Conservation (phyloP, 2,329 filamentous ascomycete genomes). For the Neonectria coccinea region DNA sequence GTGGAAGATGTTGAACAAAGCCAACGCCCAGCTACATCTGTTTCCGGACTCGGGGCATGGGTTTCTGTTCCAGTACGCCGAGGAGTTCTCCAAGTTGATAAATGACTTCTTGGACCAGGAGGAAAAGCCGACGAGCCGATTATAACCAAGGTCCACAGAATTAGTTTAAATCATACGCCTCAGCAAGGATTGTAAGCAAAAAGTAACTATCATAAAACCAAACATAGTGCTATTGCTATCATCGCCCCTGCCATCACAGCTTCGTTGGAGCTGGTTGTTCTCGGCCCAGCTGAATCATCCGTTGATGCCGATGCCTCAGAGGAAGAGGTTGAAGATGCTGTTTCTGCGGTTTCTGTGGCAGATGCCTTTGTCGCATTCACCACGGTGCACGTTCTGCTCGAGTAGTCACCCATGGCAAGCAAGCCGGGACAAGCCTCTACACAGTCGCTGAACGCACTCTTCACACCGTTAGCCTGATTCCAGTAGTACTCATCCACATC, state of each 20-base stretch:
- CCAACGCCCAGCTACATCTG: conserved; percentile 49
- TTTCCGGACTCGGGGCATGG: conserved; percentile 53
- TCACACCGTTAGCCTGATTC: background rate
- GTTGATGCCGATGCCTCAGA: background rate
- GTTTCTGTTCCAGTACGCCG: conserved; percentile 51
- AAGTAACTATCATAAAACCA: background rate
- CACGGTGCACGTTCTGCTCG: conserved; percentile 6
- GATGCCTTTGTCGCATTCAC: conserved; percentile 8
- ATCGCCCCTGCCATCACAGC: too few relatives aligned
- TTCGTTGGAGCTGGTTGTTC: background rate
- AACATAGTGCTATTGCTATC: background rate
- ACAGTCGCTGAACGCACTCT: conserved; percentile 2
- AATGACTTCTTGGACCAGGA: conserved; percentile 48
- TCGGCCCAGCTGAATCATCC: background rate
- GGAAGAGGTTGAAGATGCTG: background rate
- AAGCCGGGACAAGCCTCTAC: conserved; percentile 11
- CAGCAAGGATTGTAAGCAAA: background rate
- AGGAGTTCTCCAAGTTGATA: conserved; percentile 48
- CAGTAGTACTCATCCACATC: conserved; percentile 3
- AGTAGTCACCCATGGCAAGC: background rate
- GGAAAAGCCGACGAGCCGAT: conserved; percentile 28
- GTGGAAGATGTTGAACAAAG: conserved; percentile 51
- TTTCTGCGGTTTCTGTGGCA: background rate
- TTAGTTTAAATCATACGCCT: background rate
- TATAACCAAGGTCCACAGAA: conserved; percentile 17